Conservation (phyloP, 768 basidiomycete species). For the Tephrocybe sp. region DNA sequence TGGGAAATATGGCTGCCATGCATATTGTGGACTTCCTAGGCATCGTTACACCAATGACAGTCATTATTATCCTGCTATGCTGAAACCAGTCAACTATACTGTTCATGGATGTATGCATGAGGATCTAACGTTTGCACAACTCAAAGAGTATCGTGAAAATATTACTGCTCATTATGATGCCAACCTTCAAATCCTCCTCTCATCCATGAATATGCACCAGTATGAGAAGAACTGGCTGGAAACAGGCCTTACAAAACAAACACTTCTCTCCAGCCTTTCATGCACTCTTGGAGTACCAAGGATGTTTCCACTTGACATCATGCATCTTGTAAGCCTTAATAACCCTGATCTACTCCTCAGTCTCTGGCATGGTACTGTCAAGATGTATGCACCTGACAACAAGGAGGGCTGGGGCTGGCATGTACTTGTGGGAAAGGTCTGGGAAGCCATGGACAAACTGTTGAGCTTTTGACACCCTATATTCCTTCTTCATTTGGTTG, state of each 20-base stretch:
- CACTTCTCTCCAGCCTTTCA: no score
- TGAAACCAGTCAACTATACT: conserved; percentile 24
- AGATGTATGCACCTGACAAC: conserved; percentile 20
- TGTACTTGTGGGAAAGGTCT: conserved; percentile 23
- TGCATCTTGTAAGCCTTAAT: not conserved
- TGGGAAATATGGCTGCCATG: conserved; percentile 32
- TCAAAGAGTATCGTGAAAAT: not conserved
- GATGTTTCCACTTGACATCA: not conserved
- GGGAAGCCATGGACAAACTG: conserved; percentile 34
- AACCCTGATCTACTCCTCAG: not conserved
- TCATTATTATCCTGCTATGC: conserved; percentile 32
- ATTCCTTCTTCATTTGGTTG: conserved; percentile 30
- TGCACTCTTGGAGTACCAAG: not conserved
- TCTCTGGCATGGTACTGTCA: conserved; percentile 29
- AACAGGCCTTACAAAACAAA: no score
- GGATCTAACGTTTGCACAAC: conserved; percentile 19
- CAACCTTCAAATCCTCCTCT: no score
- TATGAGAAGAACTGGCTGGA: no score
- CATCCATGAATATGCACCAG: no score
- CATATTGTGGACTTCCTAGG: conserved; percentile 30
- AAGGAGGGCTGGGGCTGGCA: conserved; percentile 30
- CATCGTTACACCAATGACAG: conserved; percentile 17
- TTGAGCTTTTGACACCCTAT: conserved; percentile 12
- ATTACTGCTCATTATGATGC: not conserved
- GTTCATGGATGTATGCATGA: conserved; percentile 23